Evolutionary conservation across 495 filamentous ascomycete genomes (phyloP), one percentile per base, ranked within the genome.

Genomic region (Penicillium maclennaniae): DNA sequence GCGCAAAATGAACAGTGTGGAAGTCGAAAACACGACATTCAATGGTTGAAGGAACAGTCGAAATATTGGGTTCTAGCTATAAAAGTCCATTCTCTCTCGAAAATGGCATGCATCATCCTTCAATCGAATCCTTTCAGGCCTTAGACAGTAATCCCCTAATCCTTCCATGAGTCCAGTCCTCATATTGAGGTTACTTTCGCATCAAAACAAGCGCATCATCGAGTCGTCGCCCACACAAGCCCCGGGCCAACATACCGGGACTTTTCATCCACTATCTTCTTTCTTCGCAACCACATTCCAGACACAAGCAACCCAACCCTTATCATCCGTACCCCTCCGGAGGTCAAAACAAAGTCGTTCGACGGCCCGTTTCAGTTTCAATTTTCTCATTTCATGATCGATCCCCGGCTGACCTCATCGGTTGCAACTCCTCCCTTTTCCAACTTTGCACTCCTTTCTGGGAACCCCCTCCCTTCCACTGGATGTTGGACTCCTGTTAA

Each of bases 281-380:
- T 63, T 50, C 54, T 51, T 51, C 53, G 62, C 62, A 53, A 54
- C 54, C 63, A 64, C 63, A 59, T 66, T 56, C 63, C 56, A 19
- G 16, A 39, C 14, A 39, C 7, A 6, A n/a, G 16, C 37, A 39
- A n/a, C 16, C 16, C 37, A 16, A 16, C 16, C 16, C 37, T 15
- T 7, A 5, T 28, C 31, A 27, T 23, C 36, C 47, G 31, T 17
- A 34, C 45, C 21, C 37, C 21, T 54, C 62, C 64, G 63, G 67
- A 65, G 68, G 63, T 66, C 71, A 67, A 67, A 72, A 74, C 67
- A 72, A 74, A 72, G 39, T 17, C 17, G 47, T 47, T 46, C 19
- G 51, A 26, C 54, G 51, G 51, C 37, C 56, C 56, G 56, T 49
- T 41, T n/a, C n/a, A 10, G 39, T 56, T 47, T 36, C 16, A 1